These are phyloP conservation scores for Aphanomyces cochlioides DNA, from an alignment of 352 stramenopile species.

Conservation along the genomic window DNA sequence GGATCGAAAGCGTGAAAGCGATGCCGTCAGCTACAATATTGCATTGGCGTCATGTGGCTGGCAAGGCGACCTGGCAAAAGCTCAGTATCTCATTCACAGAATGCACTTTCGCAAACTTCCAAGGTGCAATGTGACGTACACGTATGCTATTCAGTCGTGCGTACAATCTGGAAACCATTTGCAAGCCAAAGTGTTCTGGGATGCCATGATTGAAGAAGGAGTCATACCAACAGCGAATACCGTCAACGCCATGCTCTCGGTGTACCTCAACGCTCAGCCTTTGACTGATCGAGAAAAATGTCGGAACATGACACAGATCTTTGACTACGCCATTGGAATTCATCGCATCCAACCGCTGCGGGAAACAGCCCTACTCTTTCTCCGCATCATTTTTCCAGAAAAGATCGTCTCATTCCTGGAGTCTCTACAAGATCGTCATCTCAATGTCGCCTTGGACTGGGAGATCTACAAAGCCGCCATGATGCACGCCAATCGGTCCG, in stretches of 20 bases:
- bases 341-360: neutral
- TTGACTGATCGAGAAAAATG: neutral
- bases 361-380: slow-evolving; percentile 10
- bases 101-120: neutral
- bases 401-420: neutral
- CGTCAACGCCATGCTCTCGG: neutral
- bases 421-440: neutral
- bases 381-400: neutral
- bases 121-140: neutral
- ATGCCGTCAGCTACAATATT: neutral
- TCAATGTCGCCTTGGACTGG: neutral
- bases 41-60: slow-evolving; percentile 13
- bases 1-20: neutral
- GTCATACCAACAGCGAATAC: neutral
- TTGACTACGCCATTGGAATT: neutral
- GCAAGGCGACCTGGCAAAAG: neutral
- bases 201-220: neutral
- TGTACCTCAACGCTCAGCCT: neutral
- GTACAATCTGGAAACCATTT: neutral
- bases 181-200: slow-evolving; percentile 13
- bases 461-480: slow-evolving; percentile 1
- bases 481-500: neutral
- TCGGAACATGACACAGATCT: neutral
- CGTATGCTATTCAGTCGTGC: slow-evolving; percentile 13
- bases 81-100: neutral